Evolutionary conservation across 345 rosid species (phyloP).

Genomic region (Arabis alpina): DNA sequence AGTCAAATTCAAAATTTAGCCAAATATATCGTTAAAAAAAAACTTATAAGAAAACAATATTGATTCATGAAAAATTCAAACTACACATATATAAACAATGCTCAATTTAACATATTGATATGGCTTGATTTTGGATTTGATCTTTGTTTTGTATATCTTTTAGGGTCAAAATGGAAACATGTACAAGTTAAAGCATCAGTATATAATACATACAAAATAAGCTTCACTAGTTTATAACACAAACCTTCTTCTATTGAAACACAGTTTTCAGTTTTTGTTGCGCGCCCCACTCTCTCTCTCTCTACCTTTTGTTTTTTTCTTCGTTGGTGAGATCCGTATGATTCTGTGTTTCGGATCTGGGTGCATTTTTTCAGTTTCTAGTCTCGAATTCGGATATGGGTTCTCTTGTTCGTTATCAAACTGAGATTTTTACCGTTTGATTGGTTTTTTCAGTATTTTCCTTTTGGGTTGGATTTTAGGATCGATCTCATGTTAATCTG

Average conservation of each 20-base stretch:
- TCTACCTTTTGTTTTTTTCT: constrained; percentile 8
- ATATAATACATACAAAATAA: constrained; percentile 15
- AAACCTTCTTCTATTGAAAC: background rate
- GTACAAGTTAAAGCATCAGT: background rate
- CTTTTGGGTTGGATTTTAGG: background rate
- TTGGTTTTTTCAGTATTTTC: background rate
- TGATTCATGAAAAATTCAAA: too few relatives aligned
- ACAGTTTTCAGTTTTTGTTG: constrained; percentile 20
- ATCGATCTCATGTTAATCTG: constrained; percentile 7
- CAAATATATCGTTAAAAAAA: too few relatives aligned
- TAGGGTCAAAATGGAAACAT: constrained; percentile 28
- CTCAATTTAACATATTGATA: too few relatives aligned
- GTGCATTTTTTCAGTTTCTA: constrained; percentile 2
- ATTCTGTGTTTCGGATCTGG: constrained; percentile 41
- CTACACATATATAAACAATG: too few relatives aligned
- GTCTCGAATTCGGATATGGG: constrained; percentile 36
- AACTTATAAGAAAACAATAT: too few relatives aligned
- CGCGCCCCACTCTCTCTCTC: constrained; percentile 21
- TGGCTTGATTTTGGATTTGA: too few relatives aligned
- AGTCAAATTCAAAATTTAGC: too few relatives aligned
- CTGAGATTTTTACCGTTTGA: background rate
- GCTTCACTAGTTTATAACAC: constrained; percentile 14
- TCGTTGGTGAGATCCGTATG: constrained; percentile 39
- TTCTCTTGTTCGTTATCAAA: constrained; percentile 13
- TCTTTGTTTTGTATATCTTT: too few relatives aligned